Evolutionary conservation across 352 stramenopile genomes (phyloP), one percentile per base, ranked within the genome.

Genomic region (Bremia lactucae): DNA sequence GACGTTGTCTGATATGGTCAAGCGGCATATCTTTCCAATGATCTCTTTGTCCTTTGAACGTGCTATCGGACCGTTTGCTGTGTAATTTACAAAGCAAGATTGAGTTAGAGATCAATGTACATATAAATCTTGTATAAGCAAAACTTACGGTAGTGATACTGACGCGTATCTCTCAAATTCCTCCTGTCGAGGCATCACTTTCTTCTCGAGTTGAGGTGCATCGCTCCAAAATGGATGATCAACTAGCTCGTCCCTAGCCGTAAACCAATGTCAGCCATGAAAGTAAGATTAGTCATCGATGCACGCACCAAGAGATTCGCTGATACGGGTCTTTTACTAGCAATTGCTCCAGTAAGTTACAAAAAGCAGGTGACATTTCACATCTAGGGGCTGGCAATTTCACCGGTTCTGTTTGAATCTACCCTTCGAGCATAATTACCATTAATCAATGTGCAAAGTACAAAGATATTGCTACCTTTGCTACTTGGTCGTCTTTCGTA

Each of bases 341-440:
- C 18, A 93, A 47, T 4, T 60, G 55, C 4, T 53, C 18, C 2
- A 93, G 36, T n/a, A 93, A 44, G 18, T 76, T 42, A 23, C 58
- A 71, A 54, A 93, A 87, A 1, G 42, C 49, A 22, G 49, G 24
- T 1, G 71, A 70, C 61, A 87, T 79, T n/a, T 59, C 42, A 37
- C 55, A 75, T n/a, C 65, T 65, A 35, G 49, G 42, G 2, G 55
- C 49, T 13, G 77, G 72, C 8, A 87, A 42, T 24, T 64, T 29
- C 10, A 87, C 38, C 6, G 39, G 11, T 4, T 80, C 57, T 20
- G 50, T 81, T 72, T 87, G 78, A 42, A 91, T 91, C 78, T 90
- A 26, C 8, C n/a, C 5, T 24, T 6, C 15, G 4, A 18, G 4
- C 23, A 55, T 9, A 28, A 31, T 26, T 33, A 16, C 34, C 14